Evolutionary conservation across 805 yeast genomes (phyloP).

Genomic region (Starmerella geochares): DNA sequence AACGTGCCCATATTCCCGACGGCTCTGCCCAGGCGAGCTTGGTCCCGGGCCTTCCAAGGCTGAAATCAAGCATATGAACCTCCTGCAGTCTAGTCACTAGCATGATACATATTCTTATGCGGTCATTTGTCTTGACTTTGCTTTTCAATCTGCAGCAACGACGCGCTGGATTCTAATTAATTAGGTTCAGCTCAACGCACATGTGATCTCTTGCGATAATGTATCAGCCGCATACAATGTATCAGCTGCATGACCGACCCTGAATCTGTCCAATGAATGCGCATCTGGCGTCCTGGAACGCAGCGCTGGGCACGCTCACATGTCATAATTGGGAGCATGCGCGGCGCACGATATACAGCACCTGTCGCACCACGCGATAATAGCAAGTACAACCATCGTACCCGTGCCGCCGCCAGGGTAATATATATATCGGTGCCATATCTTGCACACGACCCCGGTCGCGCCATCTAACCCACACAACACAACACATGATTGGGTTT

Average conservation of each 20-base stretch:
- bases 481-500: slow-evolving; percentile 13
- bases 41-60: too few species aligned
- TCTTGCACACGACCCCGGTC: background rate
- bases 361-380: background rate
- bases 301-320: background rate
- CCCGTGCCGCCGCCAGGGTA: background rate
- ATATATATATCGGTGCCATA: background rate
- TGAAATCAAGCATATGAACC: too few species aligned
- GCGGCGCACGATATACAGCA: background rate
- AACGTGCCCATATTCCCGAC: background rate
- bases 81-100: too few species aligned
- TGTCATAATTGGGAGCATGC: slow-evolving; percentile 4
- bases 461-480: background rate
- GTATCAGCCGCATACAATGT: slow-evolving; percentile 1
- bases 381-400: background rate
- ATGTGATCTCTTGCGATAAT: slow-evolving; percentile 5
- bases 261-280: background rate
- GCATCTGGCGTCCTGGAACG: background rate
- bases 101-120: too few species aligned
- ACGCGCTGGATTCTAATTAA: background rate
- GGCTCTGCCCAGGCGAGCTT: too few species aligned
- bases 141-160: too few species aligned
- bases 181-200: background rate
- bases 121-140: too few species aligned
- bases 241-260: background rate